Percentiles rank a stretch among this genome's conserved stretches.
These are phyloP conservation scores for Davidsoniella eucalypti DNA, from an alignment of 2,329 filamentous ascomycete genomes.

Conservation along the genomic window DNA sequence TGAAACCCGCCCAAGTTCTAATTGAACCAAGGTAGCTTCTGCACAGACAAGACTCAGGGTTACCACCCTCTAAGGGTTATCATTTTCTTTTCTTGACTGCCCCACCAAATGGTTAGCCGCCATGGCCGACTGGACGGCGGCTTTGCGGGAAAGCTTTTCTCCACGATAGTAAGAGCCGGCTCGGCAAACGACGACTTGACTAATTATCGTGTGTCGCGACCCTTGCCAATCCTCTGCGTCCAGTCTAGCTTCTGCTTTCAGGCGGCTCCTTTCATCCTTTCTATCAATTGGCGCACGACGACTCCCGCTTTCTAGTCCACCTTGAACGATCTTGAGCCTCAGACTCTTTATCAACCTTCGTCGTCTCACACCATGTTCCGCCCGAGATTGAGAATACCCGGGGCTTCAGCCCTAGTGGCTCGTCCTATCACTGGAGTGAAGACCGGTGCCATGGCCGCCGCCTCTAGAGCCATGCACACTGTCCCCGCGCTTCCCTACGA, in stretches of 20 bases:
- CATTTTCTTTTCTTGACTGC: background rate
- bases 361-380: conserved; percentile 30
- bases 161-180: conserved; percentile 2
- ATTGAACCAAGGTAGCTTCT: too few relatives aligned
- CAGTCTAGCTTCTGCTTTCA: background rate
- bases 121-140: conserved; percentile 1
- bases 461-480: conserved; percentile 28
- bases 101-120: conserved; percentile 10
- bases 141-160: conserved; percentile 11
- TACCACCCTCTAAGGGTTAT: background rate
- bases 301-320: background rate
- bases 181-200: background rate
- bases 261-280: background rate
- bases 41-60: too few relatives aligned
- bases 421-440: conserved; percentile 16
- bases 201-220: background rate
- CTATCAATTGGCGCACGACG: background rate
- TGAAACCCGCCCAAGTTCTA: too few relatives aligned
- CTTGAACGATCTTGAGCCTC: background rate
- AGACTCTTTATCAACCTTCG: background rate
- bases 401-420: conserved; percentile 20
- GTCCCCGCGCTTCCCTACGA: conserved; percentile 31
- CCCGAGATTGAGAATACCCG: conserved; percentile 36
- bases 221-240: background rate
- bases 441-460: conserved; percentile 21